Evolutionary conservation across 176 grass and related monocot species (phyloP).

Genomic region (Carex kokanica): DNA sequence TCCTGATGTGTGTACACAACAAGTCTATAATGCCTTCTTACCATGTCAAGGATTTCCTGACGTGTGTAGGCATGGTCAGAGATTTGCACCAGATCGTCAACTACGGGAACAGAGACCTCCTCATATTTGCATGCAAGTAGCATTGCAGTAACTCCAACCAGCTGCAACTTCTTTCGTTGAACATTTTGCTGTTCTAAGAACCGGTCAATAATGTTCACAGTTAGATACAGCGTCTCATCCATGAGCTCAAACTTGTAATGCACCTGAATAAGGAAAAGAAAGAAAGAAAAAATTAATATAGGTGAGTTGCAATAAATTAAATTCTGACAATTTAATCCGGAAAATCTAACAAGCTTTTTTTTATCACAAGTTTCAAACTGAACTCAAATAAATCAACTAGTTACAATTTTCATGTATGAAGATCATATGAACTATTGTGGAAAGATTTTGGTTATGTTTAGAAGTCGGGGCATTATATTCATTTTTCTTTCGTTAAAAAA

Average conservation of each 20-base stretch:
- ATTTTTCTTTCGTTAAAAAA: no score
- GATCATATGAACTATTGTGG: background rate
- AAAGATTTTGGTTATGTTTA: background rate
- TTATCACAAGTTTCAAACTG: background rate
- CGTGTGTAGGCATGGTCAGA: conserved; percentile 68
- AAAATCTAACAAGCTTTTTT: background rate
- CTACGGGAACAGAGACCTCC: conserved; percentile 79
- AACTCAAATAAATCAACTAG: no score
- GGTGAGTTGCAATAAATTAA: background rate
- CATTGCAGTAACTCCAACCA: conserved; percentile 88
- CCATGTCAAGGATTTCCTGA: conserved; percentile 78
- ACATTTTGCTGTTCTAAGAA: conserved; percentile 67
- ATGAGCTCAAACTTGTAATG: conserved; percentile 95
- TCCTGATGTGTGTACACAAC: conserved; percentile 51
- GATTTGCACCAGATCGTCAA: conserved; percentile 76
- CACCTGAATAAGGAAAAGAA: conserved; percentile 43
- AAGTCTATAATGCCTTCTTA: conserved; percentile 33
- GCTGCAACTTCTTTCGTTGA: conserved; percentile 75
- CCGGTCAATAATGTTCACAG: conserved; percentile 88
- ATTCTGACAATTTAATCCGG: background rate
- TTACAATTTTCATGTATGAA: background rate
- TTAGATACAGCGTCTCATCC: conserved; percentile 92
- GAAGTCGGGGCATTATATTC: background rate
- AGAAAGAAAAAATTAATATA: background rate
- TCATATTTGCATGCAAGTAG: conserved; percentile 96